phyloP scores from a whole-genome alignment of 2,329 filamentous ascomycete genomes.

The Neofusicoccum sp. region DNA sequence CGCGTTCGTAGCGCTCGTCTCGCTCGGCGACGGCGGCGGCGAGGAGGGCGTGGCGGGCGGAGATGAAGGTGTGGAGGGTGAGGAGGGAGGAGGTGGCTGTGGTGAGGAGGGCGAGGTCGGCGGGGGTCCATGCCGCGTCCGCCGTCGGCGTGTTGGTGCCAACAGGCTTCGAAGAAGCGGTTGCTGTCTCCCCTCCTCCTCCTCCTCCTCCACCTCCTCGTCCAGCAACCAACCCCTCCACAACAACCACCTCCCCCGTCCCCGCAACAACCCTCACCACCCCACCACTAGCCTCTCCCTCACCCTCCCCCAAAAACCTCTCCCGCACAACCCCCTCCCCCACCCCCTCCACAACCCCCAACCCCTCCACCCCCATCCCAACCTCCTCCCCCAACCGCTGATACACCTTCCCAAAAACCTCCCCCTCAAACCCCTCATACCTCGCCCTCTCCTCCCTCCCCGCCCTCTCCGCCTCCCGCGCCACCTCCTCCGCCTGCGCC shows the following conservation, averaged over 20 bases:
- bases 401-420: conserved; percentile 53
- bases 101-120: not conserved
- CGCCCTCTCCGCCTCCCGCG: conserved; percentile 30
- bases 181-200: not conserved
- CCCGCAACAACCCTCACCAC: conserved; percentile 32
- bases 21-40: conserved; percentile 52
- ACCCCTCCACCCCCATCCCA: conserved; percentile 46
- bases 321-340: not conserved
- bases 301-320: not conserved
- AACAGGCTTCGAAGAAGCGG: not conserved
- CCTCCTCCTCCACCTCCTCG: conserved; percentile 18
- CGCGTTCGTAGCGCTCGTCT: conserved; percentile 54
- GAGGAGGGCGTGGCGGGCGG: conserved; percentile 50
- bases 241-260: conserved; percentile 34
- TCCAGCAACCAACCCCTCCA: not conserved
- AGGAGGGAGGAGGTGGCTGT: conserved; percentile 24
- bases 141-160: not conserved
- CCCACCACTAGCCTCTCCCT: conserved; percentile 24
- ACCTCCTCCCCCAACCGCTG: conserved; percentile 51
- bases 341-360: conserved; percentile 22
- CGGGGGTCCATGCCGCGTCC: not conserved
- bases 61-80: conserved; percentile 47
- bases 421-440: conserved; percentile 49
- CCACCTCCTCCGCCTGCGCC: conserved; percentile 36
- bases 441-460: conserved; percentile 49